Evolutionary conservation across 805 yeast genomes (phyloP).

Genomic region (Nematodospora valgi): DNA sequence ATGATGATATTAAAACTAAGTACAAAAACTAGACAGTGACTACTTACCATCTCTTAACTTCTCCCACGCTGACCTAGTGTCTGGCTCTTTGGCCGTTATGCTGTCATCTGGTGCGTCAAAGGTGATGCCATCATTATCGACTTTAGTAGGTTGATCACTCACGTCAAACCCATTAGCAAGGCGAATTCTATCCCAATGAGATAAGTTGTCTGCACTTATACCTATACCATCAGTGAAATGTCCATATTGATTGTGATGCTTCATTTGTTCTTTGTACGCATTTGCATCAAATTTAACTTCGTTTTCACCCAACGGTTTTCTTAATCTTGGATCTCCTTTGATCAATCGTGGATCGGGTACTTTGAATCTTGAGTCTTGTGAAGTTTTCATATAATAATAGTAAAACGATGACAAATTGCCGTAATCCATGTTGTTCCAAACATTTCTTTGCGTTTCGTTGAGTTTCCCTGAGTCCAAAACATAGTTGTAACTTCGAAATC

Average conservation of each 20-base stretch:
- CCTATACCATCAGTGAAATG: background rate
- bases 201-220: constrained; percentile 3
- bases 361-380: constrained; percentile 47
- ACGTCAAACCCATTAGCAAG: constrained; percentile 25
- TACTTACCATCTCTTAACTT: constrained; percentile 9
- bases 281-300: constrained; percentile 3
- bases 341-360: constrained; percentile 53
- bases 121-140: background rate
- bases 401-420: constrained; percentile 34
- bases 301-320: constrained; percentile 3
- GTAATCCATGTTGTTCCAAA: constrained; percentile 37
- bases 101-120: background rate
- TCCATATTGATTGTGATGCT: constrained; percentile 21
- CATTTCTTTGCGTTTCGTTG: constrained; percentile 12
- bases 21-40: too few species aligned
- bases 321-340: too few species aligned
- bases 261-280: constrained; percentile 1
- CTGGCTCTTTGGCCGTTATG: background rate
- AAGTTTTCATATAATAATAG: constrained; percentile 49
- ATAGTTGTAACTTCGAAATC: constrained; percentile 2
- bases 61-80: constrained; percentile 21
- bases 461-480: background rate
- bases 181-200: constrained; percentile 38
- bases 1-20: too few species aligned
- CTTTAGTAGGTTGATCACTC: background rate